phyloP scores from a whole-genome alignment of 75 land plant species.

The Cupressus sempervirens region DNA sequence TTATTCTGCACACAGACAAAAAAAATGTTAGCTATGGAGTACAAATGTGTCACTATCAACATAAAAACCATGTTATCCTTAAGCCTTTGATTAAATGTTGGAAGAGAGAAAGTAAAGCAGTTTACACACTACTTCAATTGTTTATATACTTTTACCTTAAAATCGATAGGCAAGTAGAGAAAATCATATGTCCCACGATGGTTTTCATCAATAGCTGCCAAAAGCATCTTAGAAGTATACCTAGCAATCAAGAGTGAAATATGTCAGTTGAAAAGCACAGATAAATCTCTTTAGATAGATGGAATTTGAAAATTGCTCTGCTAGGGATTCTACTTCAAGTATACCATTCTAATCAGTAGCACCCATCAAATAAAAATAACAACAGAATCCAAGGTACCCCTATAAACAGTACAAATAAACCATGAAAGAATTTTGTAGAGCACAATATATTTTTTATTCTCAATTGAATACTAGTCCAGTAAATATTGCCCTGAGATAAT shows the following conservation, averaged over 20 bases:
- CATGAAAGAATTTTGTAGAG: not conserved
- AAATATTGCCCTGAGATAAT: not conserved
- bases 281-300: not conserved
- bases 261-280: not conserved
- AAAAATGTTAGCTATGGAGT: not conserved
- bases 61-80: not conserved
- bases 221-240: constrained; percentile 96
- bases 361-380: not conserved
- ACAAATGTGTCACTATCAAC: not conserved
- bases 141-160: constrained; percentile 60
- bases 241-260: constrained; percentile 25
- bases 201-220: constrained; percentile 93
- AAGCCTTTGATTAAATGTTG: not conserved
- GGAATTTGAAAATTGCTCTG: not conserved
- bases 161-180: constrained; percentile 97
- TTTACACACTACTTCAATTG: not conserved
- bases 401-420: not conserved
- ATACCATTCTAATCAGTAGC: not conserved
- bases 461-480: not conserved
- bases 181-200: constrained; percentile 96
- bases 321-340: not conserved
- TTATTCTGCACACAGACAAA: constrained; percentile 64
- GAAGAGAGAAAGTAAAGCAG: not conserved
- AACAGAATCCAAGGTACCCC: not conserved
- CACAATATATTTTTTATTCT: not conserved